Evolutionary conservation across 2,329 filamentous ascomycete species (phyloP), one percentile per base, ranked within the genome.

Genomic region (Sporothrix protearum): DNA sequence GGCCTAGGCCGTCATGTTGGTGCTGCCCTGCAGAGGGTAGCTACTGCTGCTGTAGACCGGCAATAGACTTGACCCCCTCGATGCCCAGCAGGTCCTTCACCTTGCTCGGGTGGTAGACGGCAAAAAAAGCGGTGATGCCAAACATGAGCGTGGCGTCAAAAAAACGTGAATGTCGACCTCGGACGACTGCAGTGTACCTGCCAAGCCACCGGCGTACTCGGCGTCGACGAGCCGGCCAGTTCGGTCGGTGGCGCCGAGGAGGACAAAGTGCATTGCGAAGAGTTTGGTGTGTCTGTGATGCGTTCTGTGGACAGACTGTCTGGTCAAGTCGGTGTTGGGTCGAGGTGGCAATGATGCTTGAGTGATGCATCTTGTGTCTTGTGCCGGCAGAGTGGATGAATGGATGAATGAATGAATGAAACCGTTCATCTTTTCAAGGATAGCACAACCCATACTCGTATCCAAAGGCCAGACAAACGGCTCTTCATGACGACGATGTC

Each of bases 181-280:
- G 64, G 77, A 73, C 39, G 57, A 66, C 33, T 80, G 64, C 16
- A 78, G 68, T 36, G 77, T 77, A 0, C 78, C 79, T 16, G 73
- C 72, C 2, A 75, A 61, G 8, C 79, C 79, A 51, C 75, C 71
- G 3, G 75, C 75, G 73, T 82, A 83, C 76, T 83, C 82, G 22
- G 77, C 76, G 22, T 84, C 77, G 39, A 83, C 81, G 12, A 81
- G 79, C 72, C 80, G 77, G 76, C 83, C 83, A 12, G 49, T 53
- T 8, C 49, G 22, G 49, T 22, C 49, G 8, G 49, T 53, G 49
- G 49, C 49, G 22, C 49, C 49, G 2, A 53, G n/a, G 5, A 53
- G 49, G 8, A 53, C 22, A 7, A 53, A 53, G 22, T 53, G 49
- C 49, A 53, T 53, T 53, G n/a, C 28, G n/a, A 12, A 28, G 7